Evolutionary conservation across 1,284 basidiomycete genomes (phyloP), one percentile per base, ranked within the genome.

Genomic region (Cystobasidium slooffiae): DNA sequence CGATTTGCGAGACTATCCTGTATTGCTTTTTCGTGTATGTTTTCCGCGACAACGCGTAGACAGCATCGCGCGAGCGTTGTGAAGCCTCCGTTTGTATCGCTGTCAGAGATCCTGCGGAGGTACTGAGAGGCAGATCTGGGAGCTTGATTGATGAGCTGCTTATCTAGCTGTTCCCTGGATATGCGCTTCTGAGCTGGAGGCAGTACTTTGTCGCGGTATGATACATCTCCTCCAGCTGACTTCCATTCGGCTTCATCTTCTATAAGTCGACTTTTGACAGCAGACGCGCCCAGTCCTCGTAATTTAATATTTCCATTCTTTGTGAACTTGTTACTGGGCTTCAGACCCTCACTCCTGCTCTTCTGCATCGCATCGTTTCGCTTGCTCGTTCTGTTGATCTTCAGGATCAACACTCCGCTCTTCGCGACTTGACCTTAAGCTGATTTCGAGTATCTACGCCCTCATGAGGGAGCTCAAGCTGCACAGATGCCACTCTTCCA

Each of bases 181-280:
- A 66, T 66, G 20, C 70, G 70, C 20, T 62, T 62, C 49, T 49
- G 70, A 52, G 62, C 53, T 47, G 61, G 70, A 8, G 70, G 62
- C 16, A 73, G 62, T 24, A 73, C 63, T 47, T 52, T 53, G 24
- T 73, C 70, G 24, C 61, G 46, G 49, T 63, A 52, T 7, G 59
- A 47, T 14, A 72, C 41, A 46, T 61, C 68, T 22, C 56, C 69
- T n/a, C 61, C 69, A 44, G 59, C 49, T 9, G 49, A n/a, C 47
- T 63, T 47, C 69, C 69, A 72, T 20, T 39, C 46, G 37, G 18
- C 46, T 14, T 49, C 61, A 14, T 20, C 12, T 10, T 22, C 44
- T 22, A 46, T 44, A 3, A 63, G 61, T 14, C 46, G 43, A 20
- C 44, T 63, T 10, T 63, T 63, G 22, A 20, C 43, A 7, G 61